Evolutionary conservation across 352 stramenopile genomes (phyloP).

Genomic region (Phytophthora pinifolia): DNA sequence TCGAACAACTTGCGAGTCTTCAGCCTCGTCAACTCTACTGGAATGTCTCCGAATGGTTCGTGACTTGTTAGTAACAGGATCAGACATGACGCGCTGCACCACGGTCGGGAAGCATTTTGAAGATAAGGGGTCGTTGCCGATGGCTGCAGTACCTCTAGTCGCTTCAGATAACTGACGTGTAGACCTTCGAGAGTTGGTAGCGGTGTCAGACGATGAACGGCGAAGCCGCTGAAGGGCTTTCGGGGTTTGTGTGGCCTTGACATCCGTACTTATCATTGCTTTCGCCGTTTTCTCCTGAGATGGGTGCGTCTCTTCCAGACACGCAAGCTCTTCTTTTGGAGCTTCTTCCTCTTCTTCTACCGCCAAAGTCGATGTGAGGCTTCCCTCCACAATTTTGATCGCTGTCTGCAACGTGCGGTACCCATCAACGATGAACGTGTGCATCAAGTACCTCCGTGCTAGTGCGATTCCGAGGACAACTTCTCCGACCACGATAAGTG

Average conservation of each 20-base stretch:
- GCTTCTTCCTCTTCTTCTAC: slow-evolving; percentile 5
- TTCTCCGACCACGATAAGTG: slow-evolving; percentile 29
- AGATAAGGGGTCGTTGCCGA: not conserved
- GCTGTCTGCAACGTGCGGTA: slow-evolving; percentile 26
- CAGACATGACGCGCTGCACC: slow-evolving; percentile 1
- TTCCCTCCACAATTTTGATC: slow-evolving; percentile 35
- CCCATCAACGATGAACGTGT: slow-evolving; percentile 33
- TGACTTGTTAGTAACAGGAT: not conserved
- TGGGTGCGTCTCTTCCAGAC: not conserved
- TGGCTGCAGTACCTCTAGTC: not conserved
- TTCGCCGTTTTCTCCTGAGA: not conserved
- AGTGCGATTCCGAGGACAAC: slow-evolving; percentile 25
- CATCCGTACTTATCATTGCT: not conserved
- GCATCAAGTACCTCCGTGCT: slow-evolving; percentile 24
- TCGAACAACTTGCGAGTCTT: not conserved
- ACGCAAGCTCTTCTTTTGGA: not conserved
- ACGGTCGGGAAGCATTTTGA: not conserved
- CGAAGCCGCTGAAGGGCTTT: not conserved
- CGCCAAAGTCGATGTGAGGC: slow-evolving; percentile 8
- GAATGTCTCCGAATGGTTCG: not conserved
- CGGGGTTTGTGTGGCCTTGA: not conserved
- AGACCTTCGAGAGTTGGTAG: not conserved
- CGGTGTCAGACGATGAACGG: slow-evolving; percentile 7
- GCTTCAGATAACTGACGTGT: not conserved
- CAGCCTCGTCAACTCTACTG: not conserved